A percentile compares a stretch with the other conserved stretches of the same genome.
Evolutionary conservation across 805 yeast species (phyloP).

Genomic region (Grigorovia humatica): DNA sequence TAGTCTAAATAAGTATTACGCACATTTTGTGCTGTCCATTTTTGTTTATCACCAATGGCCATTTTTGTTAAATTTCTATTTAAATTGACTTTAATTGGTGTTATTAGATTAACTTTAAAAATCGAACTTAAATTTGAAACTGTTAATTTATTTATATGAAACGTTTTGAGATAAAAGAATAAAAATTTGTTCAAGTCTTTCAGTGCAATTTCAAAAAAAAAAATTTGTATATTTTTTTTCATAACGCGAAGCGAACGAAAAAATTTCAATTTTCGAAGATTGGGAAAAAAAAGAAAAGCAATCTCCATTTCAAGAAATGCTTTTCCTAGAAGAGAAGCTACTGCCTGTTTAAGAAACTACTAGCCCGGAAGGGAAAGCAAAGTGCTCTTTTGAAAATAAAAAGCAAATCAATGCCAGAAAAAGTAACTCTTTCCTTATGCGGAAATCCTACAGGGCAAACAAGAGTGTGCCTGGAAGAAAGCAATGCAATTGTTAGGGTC

Average conservation of each 20-base stretch:
- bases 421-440: not conserved
- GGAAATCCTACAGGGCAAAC: not conserved
- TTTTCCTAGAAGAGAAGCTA: not conserved
- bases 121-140: not conserved
- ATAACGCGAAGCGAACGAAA: not conserved
- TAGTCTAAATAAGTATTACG: conserved; percentile 80
- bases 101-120: not conserved
- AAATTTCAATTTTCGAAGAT: not conserved
- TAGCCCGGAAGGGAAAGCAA: no score
- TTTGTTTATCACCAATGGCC: conserved; percentile 29
- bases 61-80: conserved; percentile 4
- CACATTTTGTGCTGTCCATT: conserved; percentile 45
- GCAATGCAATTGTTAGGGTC: not conserved
- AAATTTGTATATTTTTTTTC: not conserved
- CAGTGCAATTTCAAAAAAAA: no score
- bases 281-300: not conserved
- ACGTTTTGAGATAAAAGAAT: not conserved
- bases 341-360: not conserved
- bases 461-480: not conserved
- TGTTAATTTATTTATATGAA: not conserved
- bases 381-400: no score
- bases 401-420: not conserved
- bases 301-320: not conserved
- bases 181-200: no score
- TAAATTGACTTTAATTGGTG: not conserved